These are phyloP conservation scores for Carex cristatella DNA, from an alignment of 176 grass and related monocot genomes.

Conservation along the genomic window DNA sequence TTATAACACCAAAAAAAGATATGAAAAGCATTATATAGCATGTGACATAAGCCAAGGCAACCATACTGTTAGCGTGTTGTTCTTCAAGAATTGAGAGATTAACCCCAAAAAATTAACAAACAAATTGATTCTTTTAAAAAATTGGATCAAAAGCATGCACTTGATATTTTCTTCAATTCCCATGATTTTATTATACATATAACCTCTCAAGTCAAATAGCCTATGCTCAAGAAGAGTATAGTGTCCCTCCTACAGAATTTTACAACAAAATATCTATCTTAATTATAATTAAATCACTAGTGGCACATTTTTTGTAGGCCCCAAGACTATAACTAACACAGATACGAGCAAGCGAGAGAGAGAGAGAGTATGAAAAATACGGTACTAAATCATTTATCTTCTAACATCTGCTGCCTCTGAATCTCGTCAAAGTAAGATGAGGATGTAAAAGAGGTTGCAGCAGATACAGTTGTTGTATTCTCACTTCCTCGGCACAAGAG, in stretches of 20 bases:
- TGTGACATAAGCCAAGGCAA: neutral
- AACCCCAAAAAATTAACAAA: neutral
- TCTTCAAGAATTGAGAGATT: neutral
- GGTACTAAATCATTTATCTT: constrained; percentile 33
- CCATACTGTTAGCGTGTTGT: neutral
- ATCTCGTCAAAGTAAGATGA: constrained; percentile 45
- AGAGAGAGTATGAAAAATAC: neutral
- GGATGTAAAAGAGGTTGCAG: constrained; percentile 32
- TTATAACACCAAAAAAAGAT: neutral
- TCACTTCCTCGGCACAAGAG: constrained; percentile 47
- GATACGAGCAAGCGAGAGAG: neutral
- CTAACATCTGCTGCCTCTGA: constrained; percentile 51
- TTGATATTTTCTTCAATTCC: neutral
- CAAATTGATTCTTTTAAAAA: neutral
- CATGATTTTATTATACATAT: neutral
- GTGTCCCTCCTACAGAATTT: constrained; percentile 9
- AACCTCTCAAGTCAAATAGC: neutral
- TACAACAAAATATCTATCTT: neutral
- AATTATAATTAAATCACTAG: constrained; percentile 2
- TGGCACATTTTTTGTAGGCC: neutral
- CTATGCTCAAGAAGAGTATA: neutral
- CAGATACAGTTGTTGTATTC: constrained; percentile 30
- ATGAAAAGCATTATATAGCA: neutral
- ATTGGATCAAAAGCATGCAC: neutral
- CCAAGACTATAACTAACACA: neutral